Conservation (phyloP, 208 protist species). For the Crithidia bombi region DNA sequence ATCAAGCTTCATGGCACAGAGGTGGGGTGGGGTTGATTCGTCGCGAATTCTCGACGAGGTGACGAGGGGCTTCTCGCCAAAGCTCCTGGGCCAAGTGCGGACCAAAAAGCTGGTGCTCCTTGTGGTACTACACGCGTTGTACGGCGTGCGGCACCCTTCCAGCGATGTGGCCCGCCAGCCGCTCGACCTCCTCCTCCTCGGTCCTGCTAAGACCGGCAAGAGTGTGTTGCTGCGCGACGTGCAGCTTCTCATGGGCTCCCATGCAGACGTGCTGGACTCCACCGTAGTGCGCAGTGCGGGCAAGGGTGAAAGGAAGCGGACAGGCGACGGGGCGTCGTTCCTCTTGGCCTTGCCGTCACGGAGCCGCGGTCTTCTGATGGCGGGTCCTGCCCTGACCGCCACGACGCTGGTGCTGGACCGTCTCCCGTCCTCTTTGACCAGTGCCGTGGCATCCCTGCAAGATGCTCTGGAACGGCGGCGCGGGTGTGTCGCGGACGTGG, state of each 20-base stretch:
- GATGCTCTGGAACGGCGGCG: slow-evolving; percentile 27
- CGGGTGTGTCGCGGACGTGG: slow-evolving; percentile 6
- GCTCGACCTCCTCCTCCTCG: slow-evolving; percentile 66
- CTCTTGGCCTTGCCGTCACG: slow-evolving; percentile 36
- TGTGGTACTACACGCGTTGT: slow-evolving; percentile 57
- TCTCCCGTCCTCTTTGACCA: slow-evolving; percentile 22
- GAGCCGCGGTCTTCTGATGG: slow-evolving; percentile 45
- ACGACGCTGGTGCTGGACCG: slow-evolving; percentile 67
- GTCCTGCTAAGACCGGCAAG: slow-evolving; percentile 60
- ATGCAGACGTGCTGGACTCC: slow-evolving; percentile 44
- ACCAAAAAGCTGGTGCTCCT: slow-evolving; percentile 65
- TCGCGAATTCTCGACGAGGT: slow-evolving; percentile 41
- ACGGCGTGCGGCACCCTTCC: slow-evolving; percentile 31
- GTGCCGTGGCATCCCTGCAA: slow-evolving; percentile 14
- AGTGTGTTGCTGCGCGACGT: slow-evolving; percentile 54
- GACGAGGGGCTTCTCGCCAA: slow-evolving; percentile 37
- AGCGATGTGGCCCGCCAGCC: slow-evolving; percentile 21
- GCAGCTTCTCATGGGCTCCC: slow-evolving; percentile 37
- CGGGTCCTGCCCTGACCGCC: slow-evolving; percentile 39
- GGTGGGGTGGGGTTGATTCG: slow-evolving; percentile 2
- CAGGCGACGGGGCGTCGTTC: slow-evolving; percentile 27
- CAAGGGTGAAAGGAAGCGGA: slow-evolving; percentile 16
- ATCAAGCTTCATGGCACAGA: background rate
- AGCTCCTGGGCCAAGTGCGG: slow-evolving; percentile 55
- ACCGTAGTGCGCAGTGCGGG: slow-evolving; percentile 48